A percentile compares a stretch with the other conserved stretches of the same genome.
Conservation (phyloP, 2,329 filamentous ascomycete genomes). For the Podosphaera xanthii region DNA sequence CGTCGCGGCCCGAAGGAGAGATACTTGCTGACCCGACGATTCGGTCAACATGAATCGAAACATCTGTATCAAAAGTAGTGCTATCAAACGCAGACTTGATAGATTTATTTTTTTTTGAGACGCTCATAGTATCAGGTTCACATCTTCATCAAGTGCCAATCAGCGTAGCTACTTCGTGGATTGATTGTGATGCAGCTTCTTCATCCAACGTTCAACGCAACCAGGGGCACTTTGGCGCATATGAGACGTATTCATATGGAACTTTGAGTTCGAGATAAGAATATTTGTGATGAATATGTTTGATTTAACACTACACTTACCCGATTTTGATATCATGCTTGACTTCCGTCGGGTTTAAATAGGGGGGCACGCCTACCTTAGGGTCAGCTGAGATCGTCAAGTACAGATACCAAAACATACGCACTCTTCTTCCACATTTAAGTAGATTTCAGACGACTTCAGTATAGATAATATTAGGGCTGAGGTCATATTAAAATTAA, state of each 20-base stretch:
- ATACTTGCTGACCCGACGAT: conserved; percentile 74
- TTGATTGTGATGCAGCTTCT: neutral
- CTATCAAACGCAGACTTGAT: conserved; percentile 58
- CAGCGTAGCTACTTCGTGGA: neutral
- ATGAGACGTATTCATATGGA: neutral
- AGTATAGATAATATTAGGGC: too few relatives aligned
- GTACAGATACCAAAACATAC: too few relatives aligned
- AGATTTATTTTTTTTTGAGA: conserved; percentile 29
- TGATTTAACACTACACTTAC: too few relatives aligned
- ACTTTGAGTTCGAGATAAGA: neutral
- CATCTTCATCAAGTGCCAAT: conserved; percentile 6
- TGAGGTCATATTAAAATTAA: too few relatives aligned
- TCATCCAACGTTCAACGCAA: neutral
- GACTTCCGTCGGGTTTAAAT: too few relatives aligned
- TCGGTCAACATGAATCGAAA: conserved; percentile 55
- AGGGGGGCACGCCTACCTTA: too few relatives aligned
- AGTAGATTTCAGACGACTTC: too few relatives aligned
- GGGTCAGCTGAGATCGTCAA: too few relatives aligned
- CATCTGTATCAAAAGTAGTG: conserved; percentile 67
- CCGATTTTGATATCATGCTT: too few relatives aligned
- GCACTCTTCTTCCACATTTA: too few relatives aligned
- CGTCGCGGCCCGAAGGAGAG: conserved; percentile 72
- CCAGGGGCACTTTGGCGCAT: neutral
- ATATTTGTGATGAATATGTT: neutral
- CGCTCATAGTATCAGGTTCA: conserved; percentile 13